Base-by-base conservation (phyloP, 2,329 filamentous ascomycete species). In the Pyricularia sp. region DNA sequence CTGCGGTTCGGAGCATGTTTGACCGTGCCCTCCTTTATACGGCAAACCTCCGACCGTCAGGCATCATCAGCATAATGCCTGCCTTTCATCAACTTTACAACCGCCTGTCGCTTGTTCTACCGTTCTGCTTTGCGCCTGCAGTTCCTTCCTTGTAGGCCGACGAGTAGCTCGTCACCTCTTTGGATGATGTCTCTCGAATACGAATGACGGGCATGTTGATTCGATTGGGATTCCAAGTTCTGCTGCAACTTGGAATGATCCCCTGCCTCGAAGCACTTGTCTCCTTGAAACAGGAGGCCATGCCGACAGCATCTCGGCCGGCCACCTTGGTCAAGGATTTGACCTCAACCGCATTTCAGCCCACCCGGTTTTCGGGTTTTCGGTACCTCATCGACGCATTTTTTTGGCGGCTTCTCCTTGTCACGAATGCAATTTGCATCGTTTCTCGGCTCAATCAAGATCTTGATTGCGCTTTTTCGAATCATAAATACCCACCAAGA, bases 61-160 rank as follows among this genome's bases (percentile, higher is more conserved):
- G 58, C 58, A 61, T 61, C 58, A 61, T 61, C 58, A 61, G 58
- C 58, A 17, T 61, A 61, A 61, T 61, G 58, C 58, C 58, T 61
- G 58, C 58, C 25, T 61, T 25, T 61, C 25, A 61, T 61, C 58
- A 26, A 61, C 58, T 61, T 25, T 61, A n/a, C 58, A 61, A 61
- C 58, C 58, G 58, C 25, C 58, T 25, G 23, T 61, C 58, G 58
- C 58, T 25, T 61, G 58, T 61, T 61, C 3, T 61, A 25, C 58
- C 25, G 58, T 26, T 61, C 58, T 61, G 58, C 58, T 61, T 61
- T 61, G 58, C 58, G 58, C 3, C 58, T 61, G 58, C 58, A 61
- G 58, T 61, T 61, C n/a, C 23, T 12, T 61, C n/a, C 58, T 23
- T 26, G 58, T n/a, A 61, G 42, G n/a, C 25, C 58, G 25, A 25